Conservation (phyloP, 352 stramenopile genomes). For the Elongisporangium prolatum region DNA sequence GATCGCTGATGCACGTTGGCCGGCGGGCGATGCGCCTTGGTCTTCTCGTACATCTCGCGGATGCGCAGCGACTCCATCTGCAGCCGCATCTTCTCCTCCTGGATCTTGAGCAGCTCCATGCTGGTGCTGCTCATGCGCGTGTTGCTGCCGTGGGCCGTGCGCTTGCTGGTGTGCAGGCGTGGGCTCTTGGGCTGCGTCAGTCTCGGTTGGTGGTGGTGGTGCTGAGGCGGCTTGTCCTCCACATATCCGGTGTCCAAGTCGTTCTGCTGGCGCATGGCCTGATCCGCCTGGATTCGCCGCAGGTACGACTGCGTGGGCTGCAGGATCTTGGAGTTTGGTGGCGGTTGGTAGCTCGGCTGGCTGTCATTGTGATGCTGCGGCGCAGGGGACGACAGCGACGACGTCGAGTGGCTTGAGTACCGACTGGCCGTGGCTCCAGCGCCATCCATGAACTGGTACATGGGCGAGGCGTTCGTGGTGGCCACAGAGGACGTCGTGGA, state of each 20-base stretch:
- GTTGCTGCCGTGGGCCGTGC: slow-evolving; percentile 31
- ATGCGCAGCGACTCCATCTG: slow-evolving; percentile 73
- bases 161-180: slow-evolving; percentile 34
- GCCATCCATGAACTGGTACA: slow-evolving; percentile 35
- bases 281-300: slow-evolving; percentile 50
- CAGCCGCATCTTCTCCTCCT: slow-evolving; percentile 58
- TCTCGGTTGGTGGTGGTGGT: slow-evolving; percentile 10
- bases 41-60: slow-evolving; percentile 73
- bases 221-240: slow-evolving; percentile 27
- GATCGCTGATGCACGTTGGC: slow-evolving; percentile 71
- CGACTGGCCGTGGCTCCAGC: slow-evolving; percentile 14
- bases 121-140: slow-evolving; percentile 72
- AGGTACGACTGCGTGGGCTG: slow-evolving; percentile 69
- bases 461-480: slow-evolving; percentile 29
- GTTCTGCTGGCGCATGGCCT: slow-evolving; percentile 45
- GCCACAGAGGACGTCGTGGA: slow-evolving; percentile 35
- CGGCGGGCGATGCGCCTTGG: slow-evolving; percentile 55
- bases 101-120: slow-evolving; percentile 70
- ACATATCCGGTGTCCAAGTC: slow-evolving; percentile 30
- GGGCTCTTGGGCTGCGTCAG: slow-evolving; percentile 53
- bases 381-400: slow-evolving; percentile 1
- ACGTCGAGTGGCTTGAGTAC: slow-evolving; percentile 1
- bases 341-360: slow-evolving; percentile 1
- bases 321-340: slow-evolving; percentile 42
- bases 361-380: slow-evolving; percentile 1